Base-by-base conservation (phyloP, 2,329 filamentous ascomycete species). In the Penicillium crustosum region DNA sequence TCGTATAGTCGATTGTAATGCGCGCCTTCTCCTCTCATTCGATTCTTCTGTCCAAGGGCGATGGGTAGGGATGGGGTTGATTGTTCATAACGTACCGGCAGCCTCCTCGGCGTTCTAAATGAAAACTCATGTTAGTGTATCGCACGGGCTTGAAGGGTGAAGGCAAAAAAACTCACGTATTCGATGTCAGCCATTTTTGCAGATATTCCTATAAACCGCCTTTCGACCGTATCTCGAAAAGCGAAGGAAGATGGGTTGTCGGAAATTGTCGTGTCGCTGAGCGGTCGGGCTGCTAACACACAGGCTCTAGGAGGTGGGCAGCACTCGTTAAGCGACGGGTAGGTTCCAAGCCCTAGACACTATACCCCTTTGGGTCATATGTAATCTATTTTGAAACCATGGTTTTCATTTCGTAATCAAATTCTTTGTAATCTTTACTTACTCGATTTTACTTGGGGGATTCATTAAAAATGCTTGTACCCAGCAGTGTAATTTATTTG, bases 31-130 rank as follows among this genome's bases (percentile, higher is more conserved):
- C 41, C 52, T 56, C 54, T 53, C 49, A 53, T 44, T 53, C 52
- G 48, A 38, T 36, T 42, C 42, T 57, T 27, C 41, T 62, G 35
- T 55, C 54, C 49, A 49, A 48, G 60, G 56, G 59, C 33, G 49
- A 63, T 62, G 55, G 53, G 61, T 54, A 50, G 60, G 52, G 63
- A 51, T 52, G 61, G 62, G 49, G 55, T 59, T 63, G 60, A 58
- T 68, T 62, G 43, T 68, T 61, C 47, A 57, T 57, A 65, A 79
- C 84, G 75, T 86, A 87, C 83, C 84, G 79, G 92, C 93, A 83
- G 93, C 93, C 87, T 94, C 91, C 86, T 95, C 92, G 80, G 93
- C 89, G 85, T 97, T 93, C 92, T 96, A 68, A 54, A 60, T 63
- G 64, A 55, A 64, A 63, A 61, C 51, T 66, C 57, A 67, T 36